Evolutionary conservation across 768 basidiomycete species (phyloP).

Genomic region (Cyclocybe aegerita): DNA sequence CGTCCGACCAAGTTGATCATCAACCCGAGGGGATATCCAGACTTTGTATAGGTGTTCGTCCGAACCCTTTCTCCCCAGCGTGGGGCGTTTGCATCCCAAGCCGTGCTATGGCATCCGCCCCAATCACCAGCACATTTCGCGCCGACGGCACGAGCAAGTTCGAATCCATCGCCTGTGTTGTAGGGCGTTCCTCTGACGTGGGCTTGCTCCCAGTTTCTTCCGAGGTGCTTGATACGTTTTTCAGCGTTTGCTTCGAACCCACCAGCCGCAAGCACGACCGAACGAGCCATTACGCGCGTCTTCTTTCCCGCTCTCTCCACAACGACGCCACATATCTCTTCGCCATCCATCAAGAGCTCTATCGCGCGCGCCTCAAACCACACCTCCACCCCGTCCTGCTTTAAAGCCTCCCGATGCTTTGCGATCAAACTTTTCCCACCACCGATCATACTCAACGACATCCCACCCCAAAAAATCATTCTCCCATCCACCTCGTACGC

Average conservation of each 20-base stretch:
- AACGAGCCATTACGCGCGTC: constrained; percentile 34
- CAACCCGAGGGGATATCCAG: constrained; percentile 69
- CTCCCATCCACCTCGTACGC: constrained; percentile 64
- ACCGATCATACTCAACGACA: constrained; percentile 59
- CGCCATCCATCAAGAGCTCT: constrained; percentile 34
- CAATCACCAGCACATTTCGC: constrained; percentile 66
- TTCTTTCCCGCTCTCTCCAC: constrained; percentile 37
- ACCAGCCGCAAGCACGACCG: constrained; percentile 63
- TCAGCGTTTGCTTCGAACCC: constrained; percentile 62
- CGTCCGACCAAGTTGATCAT: constrained; percentile 60
- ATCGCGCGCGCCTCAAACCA: constrained; percentile 57
- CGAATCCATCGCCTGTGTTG: constrained; percentile 66
- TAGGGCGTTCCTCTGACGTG: constrained; percentile 73
- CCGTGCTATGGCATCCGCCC: constrained; percentile 69
- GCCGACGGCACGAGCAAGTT: constrained; percentile 48
- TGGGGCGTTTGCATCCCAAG: constrained; percentile 67
- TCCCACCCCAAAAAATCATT: constrained; percentile 71
- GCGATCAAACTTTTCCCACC: constrained; percentile 69
- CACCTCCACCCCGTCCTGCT: constrained; percentile 47
- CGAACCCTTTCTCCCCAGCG: constrained; percentile 53
- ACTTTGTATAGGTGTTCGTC: constrained; percentile 74
- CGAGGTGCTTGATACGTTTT: constrained; percentile 53
- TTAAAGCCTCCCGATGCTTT: constrained; percentile 51
- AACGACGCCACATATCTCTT: constrained; percentile 45
- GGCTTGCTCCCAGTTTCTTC: constrained; percentile 57